phyloP scores from a whole-genome alignment of 169 alveolate genomes.

The Prorocentrum cordatum region DNA sequence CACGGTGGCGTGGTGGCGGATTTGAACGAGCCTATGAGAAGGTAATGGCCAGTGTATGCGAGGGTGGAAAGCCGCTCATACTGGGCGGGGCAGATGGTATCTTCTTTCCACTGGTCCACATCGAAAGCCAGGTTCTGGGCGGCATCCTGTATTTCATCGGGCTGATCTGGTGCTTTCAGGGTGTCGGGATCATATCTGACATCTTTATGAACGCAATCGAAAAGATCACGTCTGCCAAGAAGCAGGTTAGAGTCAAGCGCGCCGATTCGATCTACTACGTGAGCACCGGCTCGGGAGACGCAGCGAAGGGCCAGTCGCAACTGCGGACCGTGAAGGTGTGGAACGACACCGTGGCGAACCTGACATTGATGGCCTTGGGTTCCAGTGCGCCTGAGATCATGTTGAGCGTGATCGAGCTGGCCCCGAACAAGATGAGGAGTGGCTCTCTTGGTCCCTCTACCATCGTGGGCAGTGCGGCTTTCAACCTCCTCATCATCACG shows the following conservation, averaged over 20 bases:
- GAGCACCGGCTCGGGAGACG: background rate
- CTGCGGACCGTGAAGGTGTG: constrained; percentile 67
- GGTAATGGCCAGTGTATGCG: no score
- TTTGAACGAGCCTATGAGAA: no score
- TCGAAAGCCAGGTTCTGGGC: no score
- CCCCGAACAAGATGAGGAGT: background rate
- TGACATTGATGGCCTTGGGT: constrained; percentile 77
- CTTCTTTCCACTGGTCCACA: no score
- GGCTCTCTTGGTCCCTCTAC: constrained; percentile 62
- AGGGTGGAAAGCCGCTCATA: no score
- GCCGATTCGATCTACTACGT: background rate
- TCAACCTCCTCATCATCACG: constrained; percentile 39
- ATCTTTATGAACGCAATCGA: constrained; percentile 70
- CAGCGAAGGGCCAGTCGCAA: background rate
- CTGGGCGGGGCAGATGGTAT: no score
- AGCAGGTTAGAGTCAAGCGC: background rate
- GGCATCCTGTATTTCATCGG: constrained; percentile 65
- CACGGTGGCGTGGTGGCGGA: no score
- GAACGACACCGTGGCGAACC: constrained; percentile 75
- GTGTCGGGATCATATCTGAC: constrained; percentile 70
- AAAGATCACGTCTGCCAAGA: background rate
- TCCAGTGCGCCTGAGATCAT: constrained; percentile 77
- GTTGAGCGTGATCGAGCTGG: constrained; percentile 69
- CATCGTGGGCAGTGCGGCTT: constrained; percentile 61
- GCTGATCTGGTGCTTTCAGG: constrained; percentile 69